Evolutionary conservation across 371 early-diverging fungal genomes (phyloP).

Genomic region (Lichtheimia ramosa): DNA sequence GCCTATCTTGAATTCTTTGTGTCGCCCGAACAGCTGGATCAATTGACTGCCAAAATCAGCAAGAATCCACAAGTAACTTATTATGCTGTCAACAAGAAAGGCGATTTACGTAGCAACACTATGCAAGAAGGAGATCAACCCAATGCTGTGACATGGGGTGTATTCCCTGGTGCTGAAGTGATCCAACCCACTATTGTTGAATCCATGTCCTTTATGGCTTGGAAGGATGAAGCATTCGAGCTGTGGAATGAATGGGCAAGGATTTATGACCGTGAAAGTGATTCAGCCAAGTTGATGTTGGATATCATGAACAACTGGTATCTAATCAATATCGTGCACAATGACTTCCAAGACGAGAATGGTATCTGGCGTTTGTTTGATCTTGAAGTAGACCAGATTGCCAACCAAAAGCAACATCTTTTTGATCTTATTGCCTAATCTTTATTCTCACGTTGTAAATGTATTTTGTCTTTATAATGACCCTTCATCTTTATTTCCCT

Average conservation of each 20-base stretch:
- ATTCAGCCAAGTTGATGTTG: slow-evolving; percentile 62
- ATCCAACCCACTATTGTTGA: slow-evolving; percentile 97
- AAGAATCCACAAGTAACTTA: slow-evolving; percentile 77
- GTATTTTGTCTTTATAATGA: too few relatives aligned
- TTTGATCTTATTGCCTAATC: slow-evolving; percentile 5
- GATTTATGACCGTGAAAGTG: slow-evolving; percentile 67
- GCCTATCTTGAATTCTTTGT: slow-evolving; percentile 97
- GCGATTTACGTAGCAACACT: slow-evolving; percentile 86
- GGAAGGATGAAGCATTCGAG: slow-evolving; percentile 97
- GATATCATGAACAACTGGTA: slow-evolving; percentile 82
- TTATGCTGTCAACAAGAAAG: slow-evolving; percentile 88
- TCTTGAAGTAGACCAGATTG: slow-evolving; percentile 39
- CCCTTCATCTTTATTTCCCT: too few relatives aligned
- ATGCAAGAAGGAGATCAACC: slow-evolving; percentile 73
- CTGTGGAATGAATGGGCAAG: slow-evolving; percentile 92
- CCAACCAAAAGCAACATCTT: slow-evolving; percentile 24
- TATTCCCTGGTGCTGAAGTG: slow-evolving; percentile 97
- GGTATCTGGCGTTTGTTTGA: slow-evolving; percentile 77
- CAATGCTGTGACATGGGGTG: slow-evolving; percentile 98
- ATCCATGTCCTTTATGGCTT: slow-evolving; percentile 88
- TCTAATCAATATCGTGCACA: slow-evolving; percentile 95
- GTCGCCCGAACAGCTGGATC: slow-evolving; percentile 69
- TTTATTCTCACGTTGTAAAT: too few relatives aligned
- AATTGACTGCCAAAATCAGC: slow-evolving; percentile 67
- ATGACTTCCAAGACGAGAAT: slow-evolving; percentile 81